These are phyloP conservation scores for Entelexis sorbosivorans DNA, from an alignment of 1,139 yeast species.

Conservation along the genomic window DNA sequence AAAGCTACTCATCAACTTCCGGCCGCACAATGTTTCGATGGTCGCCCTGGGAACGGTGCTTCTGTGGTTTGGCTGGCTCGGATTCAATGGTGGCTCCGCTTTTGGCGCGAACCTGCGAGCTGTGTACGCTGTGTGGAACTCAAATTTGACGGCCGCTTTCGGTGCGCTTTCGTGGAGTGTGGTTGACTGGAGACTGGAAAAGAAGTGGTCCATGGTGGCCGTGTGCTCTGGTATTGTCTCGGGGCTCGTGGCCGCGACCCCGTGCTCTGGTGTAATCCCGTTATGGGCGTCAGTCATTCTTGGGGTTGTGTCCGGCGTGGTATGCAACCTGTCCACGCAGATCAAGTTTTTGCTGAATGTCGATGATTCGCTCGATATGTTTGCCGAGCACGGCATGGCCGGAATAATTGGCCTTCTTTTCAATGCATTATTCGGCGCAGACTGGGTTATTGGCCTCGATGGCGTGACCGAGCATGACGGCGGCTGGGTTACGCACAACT, in stretches of 20 bases:
- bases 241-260: conserved; percentile 94
- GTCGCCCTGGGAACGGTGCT: conserved; percentile 67
- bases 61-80: conserved; percentile 65
- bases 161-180: conserved; percentile 92
- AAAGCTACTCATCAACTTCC: conserved; percentile 71
- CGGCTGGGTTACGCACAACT: conserved; percentile 87
- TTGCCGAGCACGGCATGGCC: conserved; percentile 97
- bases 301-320: conserved; percentile 68
- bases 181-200: conserved; percentile 75
- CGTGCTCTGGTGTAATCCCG: conserved; percentile 83
- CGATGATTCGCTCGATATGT: conserved; percentile 87
- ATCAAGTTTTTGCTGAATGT: conserved; percentile 69
- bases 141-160: conserved; percentile 78
- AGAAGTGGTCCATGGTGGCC: conserved; percentile 91
- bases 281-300: conserved; percentile 82
- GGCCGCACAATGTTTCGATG: conserved; percentile 90
- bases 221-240: conserved; percentile 91
- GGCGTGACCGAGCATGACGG: conserved; percentile 65
- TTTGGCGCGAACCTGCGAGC: conserved; percentile 56
- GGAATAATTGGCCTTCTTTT: conserved; percentile 81
- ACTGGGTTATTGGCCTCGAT: conserved; percentile 83
- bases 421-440: conserved; percentile 79
- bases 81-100: conserved; percentile 63
- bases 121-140: conserved; percentile 78
- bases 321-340: conserved; percentile 85